These are phyloP conservation scores for Pontederia paniculata DNA, from an alignment of 176 grass and related monocot genomes.

Conservation along the genomic window DNA sequence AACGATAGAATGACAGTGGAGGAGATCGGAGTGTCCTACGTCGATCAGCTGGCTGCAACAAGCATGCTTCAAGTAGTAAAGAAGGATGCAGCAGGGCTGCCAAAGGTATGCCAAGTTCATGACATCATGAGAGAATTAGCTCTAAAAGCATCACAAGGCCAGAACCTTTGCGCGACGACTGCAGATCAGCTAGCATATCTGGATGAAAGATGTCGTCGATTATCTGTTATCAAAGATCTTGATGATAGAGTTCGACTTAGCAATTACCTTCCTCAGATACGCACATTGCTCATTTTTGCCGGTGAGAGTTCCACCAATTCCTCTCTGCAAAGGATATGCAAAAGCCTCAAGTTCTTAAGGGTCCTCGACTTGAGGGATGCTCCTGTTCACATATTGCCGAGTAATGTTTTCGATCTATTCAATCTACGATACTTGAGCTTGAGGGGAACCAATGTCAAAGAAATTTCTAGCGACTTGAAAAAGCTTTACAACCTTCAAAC, in stretches of 20 bases:
- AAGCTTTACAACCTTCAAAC: conserved; percentile 33
- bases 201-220: background rate
- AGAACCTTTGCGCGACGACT: background rate
- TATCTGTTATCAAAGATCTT: background rate
- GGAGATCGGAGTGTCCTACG: background rate
- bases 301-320: background rate
- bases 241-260: too few species aligned
- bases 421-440: conserved; percentile 31
- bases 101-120: background rate
- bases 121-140: background rate
- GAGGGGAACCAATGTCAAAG: conserved; percentile 20
- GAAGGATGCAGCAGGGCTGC: background rate
- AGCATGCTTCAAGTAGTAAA: background rate
- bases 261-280: background rate
- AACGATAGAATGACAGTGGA: background rate
- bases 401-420: conserved; percentile 23
- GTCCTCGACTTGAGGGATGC: conserved; percentile 25
- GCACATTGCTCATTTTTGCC: background rate
- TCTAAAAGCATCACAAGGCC: background rate
- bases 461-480: conserved; percentile 23
- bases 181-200: background rate
- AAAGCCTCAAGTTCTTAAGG: background rate
- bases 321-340: background rate
- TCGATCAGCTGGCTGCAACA: background rate
- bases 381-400: conserved; percentile 16